phyloP scores from a whole-genome alignment of 805 yeast genomes.

The Brettanomyces nanus region DNA sequence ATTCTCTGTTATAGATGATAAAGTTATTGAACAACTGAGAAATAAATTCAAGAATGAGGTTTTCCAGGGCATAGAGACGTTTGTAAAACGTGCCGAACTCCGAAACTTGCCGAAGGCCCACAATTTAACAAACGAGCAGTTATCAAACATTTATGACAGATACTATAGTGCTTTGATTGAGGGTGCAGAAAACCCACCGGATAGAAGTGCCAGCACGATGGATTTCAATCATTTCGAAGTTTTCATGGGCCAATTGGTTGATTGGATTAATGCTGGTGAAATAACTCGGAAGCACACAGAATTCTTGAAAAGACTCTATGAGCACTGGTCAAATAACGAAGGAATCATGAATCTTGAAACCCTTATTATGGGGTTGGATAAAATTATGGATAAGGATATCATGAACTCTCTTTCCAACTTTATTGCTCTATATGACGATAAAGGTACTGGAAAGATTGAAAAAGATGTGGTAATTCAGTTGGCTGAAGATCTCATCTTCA shows the following conservation, averaged over 20 bases:
- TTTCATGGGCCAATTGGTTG: slow-evolving; percentile 73
- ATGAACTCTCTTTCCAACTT: slow-evolving; percentile 74
- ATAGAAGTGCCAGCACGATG: slow-evolving; percentile 64
- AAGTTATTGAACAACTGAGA: slow-evolving; percentile 60
- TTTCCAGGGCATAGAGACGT: slow-evolving; percentile 76
- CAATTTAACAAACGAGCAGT: slow-evolving; percentile 46
- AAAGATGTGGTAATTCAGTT: slow-evolving; percentile 74
- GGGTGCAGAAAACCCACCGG: slow-evolving; percentile 52
- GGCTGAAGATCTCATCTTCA: slow-evolving; percentile 77
- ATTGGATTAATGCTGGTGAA: slow-evolving; percentile 49
- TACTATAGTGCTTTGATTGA: slow-evolving; percentile 65
- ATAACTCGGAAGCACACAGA: slow-evolving; percentile 29
- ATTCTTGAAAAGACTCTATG: slow-evolving; percentile 58
- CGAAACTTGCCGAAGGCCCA: slow-evolving; percentile 74
- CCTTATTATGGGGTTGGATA: slow-evolving; percentile 65
- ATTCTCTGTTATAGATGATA: slow-evolving; percentile 73
- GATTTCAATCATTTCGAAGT: slow-evolving; percentile 59
- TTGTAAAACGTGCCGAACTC: slow-evolving; percentile 86
- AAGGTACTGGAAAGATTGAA: slow-evolving; percentile 51
- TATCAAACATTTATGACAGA: slow-evolving; percentile 75
- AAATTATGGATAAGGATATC: slow-evolving; percentile 60
- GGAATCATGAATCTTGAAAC: slow-evolving; percentile 60
- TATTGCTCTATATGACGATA: slow-evolving; percentile 64
- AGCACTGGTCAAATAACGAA: slow-evolving; percentile 57
- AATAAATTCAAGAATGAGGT: slow-evolving; percentile 66